A percentile compares a stretch with the other conserved stretches of the same genome.
Conservation (phyloP, 805 yeast species). For the Kluyveromyces nonfermentans region DNA sequence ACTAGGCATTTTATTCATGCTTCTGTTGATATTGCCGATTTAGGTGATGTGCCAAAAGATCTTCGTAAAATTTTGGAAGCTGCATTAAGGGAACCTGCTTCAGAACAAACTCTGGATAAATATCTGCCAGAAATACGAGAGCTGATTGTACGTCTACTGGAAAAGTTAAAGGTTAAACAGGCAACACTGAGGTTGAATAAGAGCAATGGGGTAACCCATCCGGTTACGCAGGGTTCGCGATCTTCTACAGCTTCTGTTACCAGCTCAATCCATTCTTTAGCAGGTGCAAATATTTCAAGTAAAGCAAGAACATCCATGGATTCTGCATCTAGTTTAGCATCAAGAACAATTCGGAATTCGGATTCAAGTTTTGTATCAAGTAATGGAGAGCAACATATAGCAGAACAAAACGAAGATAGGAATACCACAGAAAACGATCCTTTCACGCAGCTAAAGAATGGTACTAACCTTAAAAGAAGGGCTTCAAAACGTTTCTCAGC, state of each 20-base stretch:
- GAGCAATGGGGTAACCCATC: not conserved
- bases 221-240: not conserved
- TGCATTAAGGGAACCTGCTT: slow-evolving; percentile 76
- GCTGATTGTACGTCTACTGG: slow-evolving; percentile 71
- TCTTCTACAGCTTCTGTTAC: slow-evolving; percentile 8
- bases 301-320: slow-evolving; percentile 2
- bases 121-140: slow-evolving; percentile 80
- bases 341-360: not conserved
- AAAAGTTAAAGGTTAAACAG: slow-evolving; percentile 75
- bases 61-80: slow-evolving; percentile 73
- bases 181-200: slow-evolving; percentile 27
- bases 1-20: slow-evolving; percentile 69
- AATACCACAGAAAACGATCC: slow-evolving; percentile 40
- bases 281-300: not conserved
- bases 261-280: slow-evolving; percentile 2
- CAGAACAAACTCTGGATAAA: slow-evolving; percentile 69
- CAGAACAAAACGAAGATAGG: slow-evolving; percentile 3
- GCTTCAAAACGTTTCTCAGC: slow-evolving; percentile 94
- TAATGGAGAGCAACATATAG: slow-evolving; percentile 3
- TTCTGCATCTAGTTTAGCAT: slow-evolving; percentile 4
- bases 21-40: slow-evolving; percentile 71
- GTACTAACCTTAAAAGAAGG: slow-evolving; percentile 76
- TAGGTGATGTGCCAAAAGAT: slow-evolving; percentile 85
- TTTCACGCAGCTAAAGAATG: slow-evolving; percentile 66
- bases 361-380: not conserved